These are phyloP conservation scores for Fragaria vesca DNA, from an alignment of 306 rosid genomes.

Conservation along the genomic window DNA sequence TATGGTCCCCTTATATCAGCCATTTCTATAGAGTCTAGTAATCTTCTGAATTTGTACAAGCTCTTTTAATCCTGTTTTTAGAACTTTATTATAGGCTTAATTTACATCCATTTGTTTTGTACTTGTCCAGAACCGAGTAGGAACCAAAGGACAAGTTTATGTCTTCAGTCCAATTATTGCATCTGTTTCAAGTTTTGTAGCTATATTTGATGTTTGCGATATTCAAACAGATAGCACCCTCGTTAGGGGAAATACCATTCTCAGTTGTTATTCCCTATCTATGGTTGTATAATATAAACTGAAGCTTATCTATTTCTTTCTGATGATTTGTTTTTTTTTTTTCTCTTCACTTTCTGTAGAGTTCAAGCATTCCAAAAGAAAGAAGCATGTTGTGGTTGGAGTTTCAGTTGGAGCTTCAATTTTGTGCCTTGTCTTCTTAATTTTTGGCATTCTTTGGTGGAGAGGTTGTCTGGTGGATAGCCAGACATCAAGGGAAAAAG, in stretches of 20 bases:
- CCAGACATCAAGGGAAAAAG: conserved; percentile 13
- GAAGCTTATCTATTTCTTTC: background rate
- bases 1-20: conserved; percentile 32
- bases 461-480: background rate
- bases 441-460: conserved; percentile 15
- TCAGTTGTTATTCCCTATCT: background rate
- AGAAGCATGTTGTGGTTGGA: background rate
- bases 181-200: background rate
- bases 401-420: conserved; percentile 6
- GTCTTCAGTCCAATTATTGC: background rate
- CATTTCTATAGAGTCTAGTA: conserved; percentile 15
- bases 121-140: background rate
- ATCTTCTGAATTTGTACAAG: background rate
- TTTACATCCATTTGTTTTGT: background rate
- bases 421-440: conserved; percentile 5
- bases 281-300: background rate
- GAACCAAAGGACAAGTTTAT: background rate
- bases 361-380: conserved; percentile 7
- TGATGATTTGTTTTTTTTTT: background rate
- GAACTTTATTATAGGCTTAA: background rate
- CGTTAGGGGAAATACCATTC: background rate
- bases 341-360: background rate
- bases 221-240: background rate
- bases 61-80: background rate
- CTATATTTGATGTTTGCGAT: background rate